phyloP scores from a whole-genome alignment of 176 grass and related monocot species.

The Musa schizocarpa region DNA sequence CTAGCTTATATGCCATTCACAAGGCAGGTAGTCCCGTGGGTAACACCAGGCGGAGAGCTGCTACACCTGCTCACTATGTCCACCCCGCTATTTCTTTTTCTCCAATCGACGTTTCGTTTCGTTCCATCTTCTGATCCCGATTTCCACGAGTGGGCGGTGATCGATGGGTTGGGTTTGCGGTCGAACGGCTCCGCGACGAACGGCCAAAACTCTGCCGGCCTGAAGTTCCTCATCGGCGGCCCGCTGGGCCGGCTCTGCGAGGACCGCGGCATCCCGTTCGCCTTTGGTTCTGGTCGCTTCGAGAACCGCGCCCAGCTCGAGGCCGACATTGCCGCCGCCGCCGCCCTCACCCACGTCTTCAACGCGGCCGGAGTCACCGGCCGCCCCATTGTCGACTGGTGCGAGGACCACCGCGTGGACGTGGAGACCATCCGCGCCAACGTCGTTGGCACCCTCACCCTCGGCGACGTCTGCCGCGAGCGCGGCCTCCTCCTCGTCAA shows the following conservation, averaged over 20 bases:
- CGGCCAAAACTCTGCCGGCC: neutral
- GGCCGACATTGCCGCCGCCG: slow-evolving; percentile 1
- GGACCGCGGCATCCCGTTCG: neutral
- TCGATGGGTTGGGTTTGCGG: neutral
- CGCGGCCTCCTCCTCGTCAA: slow-evolving; percentile 57
- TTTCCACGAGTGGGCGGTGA: neutral
- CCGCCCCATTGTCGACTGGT: slow-evolving; percentile 7
- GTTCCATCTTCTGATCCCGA: too few species aligned
- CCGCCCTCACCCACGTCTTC: slow-evolving; percentile 5
- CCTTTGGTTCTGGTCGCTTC: neutral
- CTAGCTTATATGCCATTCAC: too few species aligned
- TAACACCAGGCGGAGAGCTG: too few species aligned
- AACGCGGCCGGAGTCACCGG: slow-evolving; percentile 1
- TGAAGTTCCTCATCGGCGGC: slow-evolving; percentile 12
- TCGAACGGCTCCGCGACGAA: neutral
- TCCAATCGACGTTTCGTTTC: too few species aligned
- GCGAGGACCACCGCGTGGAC: neutral
- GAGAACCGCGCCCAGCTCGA: slow-evolving; percentile 5
- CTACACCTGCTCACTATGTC: too few species aligned
- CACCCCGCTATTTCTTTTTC: too few species aligned
- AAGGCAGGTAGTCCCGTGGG: too few species aligned
- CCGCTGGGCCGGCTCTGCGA: neutral
- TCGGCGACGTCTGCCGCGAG: slow-evolving; percentile 16
- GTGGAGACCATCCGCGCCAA: slow-evolving; percentile 5
- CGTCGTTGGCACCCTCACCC: slow-evolving; percentile 4